Conservation (phyloP, 2,329 filamentous ascomycete genomes). For the Monosporascus sp. region DNA sequence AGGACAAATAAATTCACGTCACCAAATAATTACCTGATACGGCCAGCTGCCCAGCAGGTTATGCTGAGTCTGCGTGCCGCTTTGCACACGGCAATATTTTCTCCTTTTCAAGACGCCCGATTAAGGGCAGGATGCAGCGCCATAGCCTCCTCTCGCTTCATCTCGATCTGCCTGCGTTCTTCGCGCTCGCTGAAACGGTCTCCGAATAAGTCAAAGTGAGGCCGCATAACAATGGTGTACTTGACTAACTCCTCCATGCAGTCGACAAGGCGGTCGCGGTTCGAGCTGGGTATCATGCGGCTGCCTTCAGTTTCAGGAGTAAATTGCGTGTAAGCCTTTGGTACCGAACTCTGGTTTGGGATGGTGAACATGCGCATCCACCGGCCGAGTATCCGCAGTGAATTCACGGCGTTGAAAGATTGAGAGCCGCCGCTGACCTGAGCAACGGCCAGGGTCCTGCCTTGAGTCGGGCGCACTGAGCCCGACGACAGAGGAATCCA, state of each 20-base stretch:
- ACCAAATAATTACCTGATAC: too few relatives aligned
- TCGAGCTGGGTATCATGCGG: slow-evolving; percentile 48
- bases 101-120: too few relatives aligned
- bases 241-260: slow-evolving; percentile 69
- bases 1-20: too few relatives aligned
- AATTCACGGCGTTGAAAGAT: slow-evolving; percentile 63
- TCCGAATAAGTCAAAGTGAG: slow-evolving; percentile 53
- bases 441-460: slow-evolving; percentile 55
- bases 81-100: too few relatives aligned
- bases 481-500: slow-evolving; percentile 61
- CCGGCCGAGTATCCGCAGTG: slow-evolving; percentile 57
- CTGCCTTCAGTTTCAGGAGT: slow-evolving; percentile 40
- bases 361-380: slow-evolving; percentile 69
- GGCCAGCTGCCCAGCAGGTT: too few relatives aligned
- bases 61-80: too few relatives aligned
- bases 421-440: slow-evolving; percentile 61
- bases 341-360: slow-evolving; percentile 60
- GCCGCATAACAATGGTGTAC: slow-evolving; percentile 59
- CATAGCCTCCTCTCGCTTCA: too few relatives aligned
- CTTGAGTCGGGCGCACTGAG: slow-evolving; percentile 60
- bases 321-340: slow-evolving; percentile 58
- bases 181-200: slow-evolving; percentile 58
- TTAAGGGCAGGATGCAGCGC: too few relatives aligned
- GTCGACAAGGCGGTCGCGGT: slow-evolving; percentile 56
- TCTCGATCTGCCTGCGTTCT: too few relatives aligned